Evolutionary conservation across 208 protist species (phyloP).

Genomic region (Acanthamoeba healyi): DNA sequence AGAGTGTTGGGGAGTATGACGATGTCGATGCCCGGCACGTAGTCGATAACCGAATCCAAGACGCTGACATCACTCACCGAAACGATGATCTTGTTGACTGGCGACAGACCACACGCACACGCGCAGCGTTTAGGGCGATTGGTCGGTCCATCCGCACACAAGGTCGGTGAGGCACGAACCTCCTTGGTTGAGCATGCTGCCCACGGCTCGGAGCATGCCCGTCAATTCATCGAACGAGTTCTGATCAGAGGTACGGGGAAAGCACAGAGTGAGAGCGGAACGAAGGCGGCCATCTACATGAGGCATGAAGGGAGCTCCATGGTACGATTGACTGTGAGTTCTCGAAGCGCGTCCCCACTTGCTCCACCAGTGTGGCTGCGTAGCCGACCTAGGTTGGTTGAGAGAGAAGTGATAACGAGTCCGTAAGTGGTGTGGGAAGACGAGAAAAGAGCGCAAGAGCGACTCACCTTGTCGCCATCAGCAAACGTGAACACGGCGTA

Average conservation of each 20-base stretch:
- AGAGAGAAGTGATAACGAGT: no score
- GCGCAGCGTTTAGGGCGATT: neutral
- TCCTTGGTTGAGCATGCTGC: constrained; percentile 40
- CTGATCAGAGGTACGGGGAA: neutral
- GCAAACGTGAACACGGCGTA: constrained; percentile 54
- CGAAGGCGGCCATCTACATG: neutral
- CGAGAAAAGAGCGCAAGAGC: neutral
- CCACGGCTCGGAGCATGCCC: constrained; percentile 4
- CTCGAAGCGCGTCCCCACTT: neutral
- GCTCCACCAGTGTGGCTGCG: neutral
- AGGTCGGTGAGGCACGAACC: neutral
- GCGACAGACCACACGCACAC: neutral
- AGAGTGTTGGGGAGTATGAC: neutral
- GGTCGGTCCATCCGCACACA: neutral
- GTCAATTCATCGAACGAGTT: constrained; percentile 14
- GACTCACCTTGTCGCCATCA: neutral
- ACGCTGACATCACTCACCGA: neutral
- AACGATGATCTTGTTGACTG: constrained; percentile 67
- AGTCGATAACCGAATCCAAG: neutral
- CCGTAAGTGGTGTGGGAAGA: no score
- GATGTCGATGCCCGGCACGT: constrained; percentile 13
- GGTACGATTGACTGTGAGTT: constrained; percentile 1
- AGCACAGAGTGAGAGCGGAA: neutral
- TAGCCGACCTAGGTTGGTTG: neutral
- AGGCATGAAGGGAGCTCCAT: neutral